These are phyloP conservation scores for Takashimella tepidaria DNA, from an alignment of 1,284 basidiomycete genomes.

Conservation along the genomic window DNA sequence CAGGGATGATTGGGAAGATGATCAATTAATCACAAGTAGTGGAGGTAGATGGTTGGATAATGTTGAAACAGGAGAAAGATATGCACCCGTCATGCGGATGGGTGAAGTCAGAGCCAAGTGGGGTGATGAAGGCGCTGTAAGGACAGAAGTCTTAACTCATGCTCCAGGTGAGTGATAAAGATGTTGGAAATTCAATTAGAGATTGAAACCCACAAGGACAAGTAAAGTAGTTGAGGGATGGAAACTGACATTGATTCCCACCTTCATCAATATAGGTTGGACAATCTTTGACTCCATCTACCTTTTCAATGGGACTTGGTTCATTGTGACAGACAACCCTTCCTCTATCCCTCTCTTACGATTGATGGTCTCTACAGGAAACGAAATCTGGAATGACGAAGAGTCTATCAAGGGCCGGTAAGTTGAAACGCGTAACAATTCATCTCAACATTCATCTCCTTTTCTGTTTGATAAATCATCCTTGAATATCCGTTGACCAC, in stretches of 20 bases:
- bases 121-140: slow-evolving; percentile 33
- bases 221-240: too few species aligned
- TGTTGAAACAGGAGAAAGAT: slow-evolving; percentile 19
- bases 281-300: slow-evolving; percentile 68
- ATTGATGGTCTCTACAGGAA: slow-evolving; percentile 48
- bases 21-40: slow-evolving; percentile 6
- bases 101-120: slow-evolving; percentile 38
- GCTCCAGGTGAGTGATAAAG: slow-evolving; percentile 47
- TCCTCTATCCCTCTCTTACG: slow-evolving; percentile 44
- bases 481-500: too few species aligned
- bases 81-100: slow-evolving; percentile 18
- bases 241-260: too few species aligned
- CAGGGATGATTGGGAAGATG: slow-evolving; percentile 16
- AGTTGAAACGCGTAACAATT: slow-evolving; percentile 9
- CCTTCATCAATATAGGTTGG: slow-evolving; percentile 66
- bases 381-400: slow-evolving; percentile 49
- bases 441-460: too few species aligned
- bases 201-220: slow-evolving; percentile 6
- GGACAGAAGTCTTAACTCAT: slow-evolving; percentile 42
- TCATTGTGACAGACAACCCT: slow-evolving; percentile 48
- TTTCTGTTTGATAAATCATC: too few species aligned
- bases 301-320: slow-evolving; percentile 49
- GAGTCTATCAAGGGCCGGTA: slow-evolving; percentile 47
- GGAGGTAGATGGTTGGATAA: slow-evolving; percentile 22
- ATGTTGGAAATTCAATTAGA: background rate